phyloP scores from a whole-genome alignment of 2,329 filamentous ascomycete species.

The Colletotrichum falcatum region DNA sequence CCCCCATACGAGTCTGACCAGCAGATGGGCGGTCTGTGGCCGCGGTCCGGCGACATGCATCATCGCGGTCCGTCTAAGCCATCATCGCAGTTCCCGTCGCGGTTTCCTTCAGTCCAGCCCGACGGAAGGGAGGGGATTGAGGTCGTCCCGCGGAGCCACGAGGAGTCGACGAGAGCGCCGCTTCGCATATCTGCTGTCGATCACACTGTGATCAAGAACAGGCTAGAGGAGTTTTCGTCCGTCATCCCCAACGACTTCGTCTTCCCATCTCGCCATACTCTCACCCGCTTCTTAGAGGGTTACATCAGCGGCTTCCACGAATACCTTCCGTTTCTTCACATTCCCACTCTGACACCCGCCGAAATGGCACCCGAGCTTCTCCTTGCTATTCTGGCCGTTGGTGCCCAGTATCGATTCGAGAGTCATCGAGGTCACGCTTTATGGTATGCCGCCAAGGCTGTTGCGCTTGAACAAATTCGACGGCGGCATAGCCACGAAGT shows the following conservation, averaged over 20 bases:
- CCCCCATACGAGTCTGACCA: conserved; percentile 67
- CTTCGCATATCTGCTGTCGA: conserved; percentile 66
- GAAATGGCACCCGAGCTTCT: conserved; percentile 77
- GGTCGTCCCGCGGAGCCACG: conserved; percentile 53
- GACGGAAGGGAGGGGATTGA: conserved; percentile 62
- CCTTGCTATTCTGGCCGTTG: conserved; percentile 75
- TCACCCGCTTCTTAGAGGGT: conserved; percentile 76
- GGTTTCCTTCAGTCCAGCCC: conserved; percentile 66
- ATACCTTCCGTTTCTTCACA: conserved; percentile 71
- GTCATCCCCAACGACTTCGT: conserved; percentile 73
- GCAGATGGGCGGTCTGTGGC: conserved; percentile 63
- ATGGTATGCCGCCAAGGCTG: conserved; percentile 71
- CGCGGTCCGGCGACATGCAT: conserved; percentile 55
- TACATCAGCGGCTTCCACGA: conserved; percentile 76
- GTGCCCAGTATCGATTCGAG: conserved; percentile 75
- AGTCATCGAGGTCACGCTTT: conserved; percentile 68
- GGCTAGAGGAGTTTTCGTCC: conserved; percentile 71
- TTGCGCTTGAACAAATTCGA: conserved; percentile 69
- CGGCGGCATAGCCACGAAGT: conserved; percentile 68
- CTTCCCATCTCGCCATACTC: conserved; percentile 75
- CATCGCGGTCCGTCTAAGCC: conserved; percentile 60
- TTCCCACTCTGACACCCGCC: conserved; percentile 72
- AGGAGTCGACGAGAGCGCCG: conserved; percentile 53
- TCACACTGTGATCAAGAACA: conserved; percentile 66
- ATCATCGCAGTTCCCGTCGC: conserved; percentile 64